Evolutionary conservation across 2,329 filamentous ascomycete species (phyloP).

Genomic region (Alternaria alternata): DNA sequence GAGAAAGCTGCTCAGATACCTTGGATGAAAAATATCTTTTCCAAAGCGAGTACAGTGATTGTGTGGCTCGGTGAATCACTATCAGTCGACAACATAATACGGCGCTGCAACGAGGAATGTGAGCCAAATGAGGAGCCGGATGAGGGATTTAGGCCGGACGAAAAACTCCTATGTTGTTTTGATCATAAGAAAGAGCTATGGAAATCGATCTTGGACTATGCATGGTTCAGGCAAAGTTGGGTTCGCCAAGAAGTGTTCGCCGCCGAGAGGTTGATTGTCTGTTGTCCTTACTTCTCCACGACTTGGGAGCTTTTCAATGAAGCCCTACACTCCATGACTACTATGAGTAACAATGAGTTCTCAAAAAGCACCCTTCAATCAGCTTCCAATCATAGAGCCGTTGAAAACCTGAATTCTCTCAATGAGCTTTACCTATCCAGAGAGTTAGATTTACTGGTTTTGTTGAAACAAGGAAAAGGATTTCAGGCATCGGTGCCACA

Average conservation of each 20-base stretch:
- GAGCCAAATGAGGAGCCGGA: no score
- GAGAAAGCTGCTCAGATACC: neutral
- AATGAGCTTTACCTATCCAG: neutral
- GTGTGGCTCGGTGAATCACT: neutral
- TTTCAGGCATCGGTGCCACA: neutral
- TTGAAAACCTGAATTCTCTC: neutral
- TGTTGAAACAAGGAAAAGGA: neutral
- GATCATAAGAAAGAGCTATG: neutral
- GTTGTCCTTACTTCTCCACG: neutral
- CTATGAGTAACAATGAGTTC: no score
- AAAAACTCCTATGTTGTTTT: neutral
- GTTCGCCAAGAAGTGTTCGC: neutral
- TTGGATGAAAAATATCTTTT: neutral
- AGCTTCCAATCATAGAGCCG: no score
- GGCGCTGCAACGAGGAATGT: no score
- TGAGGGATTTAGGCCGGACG: no score
- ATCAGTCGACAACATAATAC: no score
- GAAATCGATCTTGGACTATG: neutral
- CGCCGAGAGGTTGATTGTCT: neutral
- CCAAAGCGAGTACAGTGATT: neutral
- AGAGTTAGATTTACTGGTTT: neutral
- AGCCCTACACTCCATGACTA: neutral
- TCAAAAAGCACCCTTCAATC: no score
- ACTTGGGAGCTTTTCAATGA: neutral
- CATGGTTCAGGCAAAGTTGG: neutral